Evolutionary conservation across 108 stramenopile genomes (phyloP), one percentile per base, ranked within the genome.

Genomic region (Stephanodiscus minutulus): DNA sequence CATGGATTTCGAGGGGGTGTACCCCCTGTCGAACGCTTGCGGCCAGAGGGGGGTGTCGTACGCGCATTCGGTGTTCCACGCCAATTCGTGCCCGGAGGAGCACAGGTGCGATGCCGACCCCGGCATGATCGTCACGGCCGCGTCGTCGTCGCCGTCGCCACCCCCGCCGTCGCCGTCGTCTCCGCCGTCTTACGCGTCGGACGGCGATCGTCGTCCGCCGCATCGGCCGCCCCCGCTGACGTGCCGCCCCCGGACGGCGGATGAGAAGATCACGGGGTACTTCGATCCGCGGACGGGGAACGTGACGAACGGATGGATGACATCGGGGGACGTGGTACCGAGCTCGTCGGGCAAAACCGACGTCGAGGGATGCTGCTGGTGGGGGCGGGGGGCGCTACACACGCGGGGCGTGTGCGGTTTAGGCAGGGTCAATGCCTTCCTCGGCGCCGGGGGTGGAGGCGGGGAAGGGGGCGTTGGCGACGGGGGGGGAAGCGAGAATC

Each of bases 341-440:
- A 74, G 27, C 46, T 29, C 33, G 1, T 15, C 49, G 5, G 78
- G 78, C 4, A 57, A 72, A n/a, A 79, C 78, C 31, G 78, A 79
- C 68, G 67, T 79, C 5, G 78, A 79, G 56, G 78, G 78, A 49
- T 79, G 78, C 54, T 79, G 78, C 73, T 79, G 65, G 57, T 79
- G 78, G 78, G 78, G 78, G 17, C 44, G 78, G 21, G 73, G 72
- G 7, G 78, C 61, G 8, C 66, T 79, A n/a, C 77, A 79, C 18
- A 79, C 72, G 1, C 72, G 65, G 15, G 77, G 77, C 11, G 39
- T 61, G 15, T 79, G 77, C 69, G 59, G 68, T 37, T 29, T 79
- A 11, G 77, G 77, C 57, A 79, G 73, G 53, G 41, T 72, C 4
- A 79, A 79, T 66, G 53, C 55, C 15, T 66, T 48, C 36, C 52